phyloP scores from a whole-genome alignment of 2,329 filamentous ascomycete species.

The Trematosphaeria pertusa region DNA sequence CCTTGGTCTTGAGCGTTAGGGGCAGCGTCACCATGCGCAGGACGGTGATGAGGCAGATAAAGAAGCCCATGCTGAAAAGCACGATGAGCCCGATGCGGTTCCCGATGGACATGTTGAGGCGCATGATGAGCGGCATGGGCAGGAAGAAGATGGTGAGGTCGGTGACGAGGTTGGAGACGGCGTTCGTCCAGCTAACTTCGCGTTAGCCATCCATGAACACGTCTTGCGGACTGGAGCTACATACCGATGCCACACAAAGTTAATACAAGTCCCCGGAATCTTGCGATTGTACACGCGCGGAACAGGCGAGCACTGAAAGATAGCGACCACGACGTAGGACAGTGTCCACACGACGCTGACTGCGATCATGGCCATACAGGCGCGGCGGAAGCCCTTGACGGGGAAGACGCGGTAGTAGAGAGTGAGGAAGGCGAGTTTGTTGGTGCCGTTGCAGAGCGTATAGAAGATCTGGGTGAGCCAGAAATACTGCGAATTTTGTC shows the following conservation, averaged over 20 bases:
- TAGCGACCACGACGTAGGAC: constrained; percentile 22
- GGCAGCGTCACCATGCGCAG: constrained; percentile 36
- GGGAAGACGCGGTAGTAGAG: constrained; percentile 35
- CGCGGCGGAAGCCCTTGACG: constrained; percentile 20
- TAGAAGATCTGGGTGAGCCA: constrained; percentile 33
- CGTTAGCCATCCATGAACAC: too few species aligned
- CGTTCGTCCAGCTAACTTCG: constrained; percentile 25
- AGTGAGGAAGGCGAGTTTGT: constrained; percentile 33
- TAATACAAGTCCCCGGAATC: constrained; percentile 27
- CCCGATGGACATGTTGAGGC: constrained; percentile 29
- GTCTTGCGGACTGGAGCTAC: too few species aligned
- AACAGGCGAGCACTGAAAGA: constrained; percentile 32
- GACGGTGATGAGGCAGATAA: constrained; percentile 33
- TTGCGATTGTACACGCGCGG: constrained; percentile 19
- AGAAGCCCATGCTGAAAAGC: constrained; percentile 35
- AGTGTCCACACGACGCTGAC: constrained; percentile 25
- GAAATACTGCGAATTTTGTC: constrained; percentile 22
- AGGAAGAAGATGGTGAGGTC: constrained; percentile 31
- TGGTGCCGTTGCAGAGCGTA: constrained; percentile 31
- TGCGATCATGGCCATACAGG: constrained; percentile 22
- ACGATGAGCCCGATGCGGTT: constrained; percentile 25
- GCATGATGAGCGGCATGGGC: constrained; percentile 27
- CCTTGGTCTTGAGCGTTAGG: constrained; percentile 20
- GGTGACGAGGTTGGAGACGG: constrained; percentile 26
- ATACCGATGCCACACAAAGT: constrained; percentile 30